phyloP scores from a whole-genome alignment of 2,329 filamentous ascomycete genomes.

The Arthroderma sp. region DNA sequence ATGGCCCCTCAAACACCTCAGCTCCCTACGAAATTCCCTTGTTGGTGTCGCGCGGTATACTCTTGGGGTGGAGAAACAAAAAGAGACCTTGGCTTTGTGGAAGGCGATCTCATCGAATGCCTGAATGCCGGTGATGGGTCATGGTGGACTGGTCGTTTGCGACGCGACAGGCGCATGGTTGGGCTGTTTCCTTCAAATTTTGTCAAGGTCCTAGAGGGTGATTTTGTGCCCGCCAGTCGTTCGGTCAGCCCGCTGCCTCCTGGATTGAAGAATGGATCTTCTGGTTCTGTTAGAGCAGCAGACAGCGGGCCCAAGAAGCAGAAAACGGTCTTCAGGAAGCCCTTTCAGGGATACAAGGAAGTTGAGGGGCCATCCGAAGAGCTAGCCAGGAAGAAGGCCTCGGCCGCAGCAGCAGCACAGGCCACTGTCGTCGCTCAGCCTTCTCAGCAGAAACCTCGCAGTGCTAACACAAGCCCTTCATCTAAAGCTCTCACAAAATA shows the following conservation, averaged over 20 bases:
- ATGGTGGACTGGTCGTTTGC: slow-evolving; percentile 94
- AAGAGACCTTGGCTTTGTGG: slow-evolving; percentile 88
- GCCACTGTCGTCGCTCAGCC: slow-evolving; percentile 7
- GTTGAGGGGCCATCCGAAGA: slow-evolving; percentile 29
- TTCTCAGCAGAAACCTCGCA: background rate
- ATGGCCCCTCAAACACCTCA: slow-evolving; percentile 36
- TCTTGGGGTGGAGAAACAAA: slow-evolving; percentile 94
- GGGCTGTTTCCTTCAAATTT: slow-evolving; percentile 97
- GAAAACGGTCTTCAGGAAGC: slow-evolving; percentile 49
- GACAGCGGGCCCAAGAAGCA: slow-evolving; percentile 44
- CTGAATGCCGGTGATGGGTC: slow-evolving; percentile 93
- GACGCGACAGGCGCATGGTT: slow-evolving; percentile 77
- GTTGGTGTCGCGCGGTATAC: slow-evolving; percentile 83
- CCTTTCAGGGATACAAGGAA: slow-evolving; percentile 49
- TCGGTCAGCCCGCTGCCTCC: slow-evolving; percentile 40
- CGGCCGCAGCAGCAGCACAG: slow-evolving; percentile 4
- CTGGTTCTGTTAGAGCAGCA: slow-evolving; percentile 27
- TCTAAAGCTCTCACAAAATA: too few species aligned
- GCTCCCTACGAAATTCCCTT: slow-evolving; percentile 69
- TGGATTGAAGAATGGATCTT: slow-evolving; percentile 1
- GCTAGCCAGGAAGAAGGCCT: slow-evolving; percentile 24
- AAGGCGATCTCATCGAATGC: slow-evolving; percentile 95
- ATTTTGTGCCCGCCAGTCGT: slow-evolving; percentile 57
- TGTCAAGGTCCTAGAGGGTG: slow-evolving; percentile 73
- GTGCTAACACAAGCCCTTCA: background rate